Evolutionary conservation across 352 stramenopile genomes (phyloP), one percentile per base, ranked within the genome.

Genomic region (Saprolegnia diclina): DNA sequence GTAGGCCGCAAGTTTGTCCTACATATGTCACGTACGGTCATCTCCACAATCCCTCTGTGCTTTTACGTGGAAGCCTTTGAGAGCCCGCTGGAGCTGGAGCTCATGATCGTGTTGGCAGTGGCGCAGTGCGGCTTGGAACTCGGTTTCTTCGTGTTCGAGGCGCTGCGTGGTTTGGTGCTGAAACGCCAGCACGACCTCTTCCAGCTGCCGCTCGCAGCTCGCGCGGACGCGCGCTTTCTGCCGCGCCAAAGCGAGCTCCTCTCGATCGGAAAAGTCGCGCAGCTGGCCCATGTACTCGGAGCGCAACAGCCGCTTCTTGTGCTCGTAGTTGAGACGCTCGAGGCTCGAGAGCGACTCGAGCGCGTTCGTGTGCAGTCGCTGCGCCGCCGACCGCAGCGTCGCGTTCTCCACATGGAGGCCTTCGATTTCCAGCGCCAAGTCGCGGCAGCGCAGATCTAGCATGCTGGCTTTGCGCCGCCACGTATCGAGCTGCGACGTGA

Each of bases 311-410:
- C 81, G 81, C 59, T 91, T 92, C 61, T 87, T 84, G 73, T 89
- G 84, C 63, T 92, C 84, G 61, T 90, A 92, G 5, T 88, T 80
- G 5, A 87, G 64, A 53, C 80, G 74, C 45, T 88, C 80, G 5
- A 79, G 65, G 9, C 83, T 64, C 9, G 75, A 56, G n/a, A 88
- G 65, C 1, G 77, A 79, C 50, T 88, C 80, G n/a, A 87, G 55
- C 13, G 79, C 80, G 5, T 74, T 79, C 46, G 80, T 24, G 38
- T 88, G 80, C 72, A 85, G 79, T 56, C 81, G 79, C 38, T 83
- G 77, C 19, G 59, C 73, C 19, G 76, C 71, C 2, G 76, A 73
- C 4, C 80, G 77, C 19, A 88, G 67, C 0, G 79, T 82, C n/a
- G 79, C 73, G 26, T 85, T 74, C 65, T 85, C 76, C 2, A 82